Conservation (phyloP, 306 rosid genomes). For the Casuarina glauca region DNA sequence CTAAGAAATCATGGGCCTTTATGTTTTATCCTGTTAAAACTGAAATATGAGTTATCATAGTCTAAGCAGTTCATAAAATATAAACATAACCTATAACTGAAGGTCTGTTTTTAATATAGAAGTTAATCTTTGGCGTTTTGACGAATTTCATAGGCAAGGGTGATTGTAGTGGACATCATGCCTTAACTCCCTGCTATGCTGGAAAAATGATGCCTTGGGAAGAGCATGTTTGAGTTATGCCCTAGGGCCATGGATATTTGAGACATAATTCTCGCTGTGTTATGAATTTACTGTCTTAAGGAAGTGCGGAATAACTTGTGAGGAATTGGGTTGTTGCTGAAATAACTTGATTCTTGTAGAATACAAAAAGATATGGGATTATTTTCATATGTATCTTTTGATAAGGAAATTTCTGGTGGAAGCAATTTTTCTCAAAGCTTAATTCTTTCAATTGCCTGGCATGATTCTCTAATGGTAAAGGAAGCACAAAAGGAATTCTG, state of each 20-base stretch:
- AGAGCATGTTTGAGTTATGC: background rate
- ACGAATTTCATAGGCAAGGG: background rate
- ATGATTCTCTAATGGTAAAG: background rate
- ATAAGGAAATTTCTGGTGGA: background rate
- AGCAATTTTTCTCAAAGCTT: background rate
- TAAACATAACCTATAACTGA: background rate
- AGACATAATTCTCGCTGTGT: background rate
- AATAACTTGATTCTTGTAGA: background rate
- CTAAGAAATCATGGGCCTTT: background rate
- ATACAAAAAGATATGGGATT: background rate
- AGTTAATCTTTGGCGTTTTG: background rate
- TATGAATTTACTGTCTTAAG: background rate
- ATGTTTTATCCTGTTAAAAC: background rate
- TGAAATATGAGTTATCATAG: background rate
- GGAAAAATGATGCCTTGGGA: background rate
- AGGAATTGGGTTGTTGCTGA: background rate
- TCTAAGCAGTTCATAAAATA: background rate
- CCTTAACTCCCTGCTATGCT: background rate
- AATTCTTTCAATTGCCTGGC: background rate
- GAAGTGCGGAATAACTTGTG: background rate
- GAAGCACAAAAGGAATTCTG: conserved; percentile 3
- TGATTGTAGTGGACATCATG: background rate
- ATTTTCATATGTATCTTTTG: conserved; percentile 7
- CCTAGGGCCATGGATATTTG: background rate
- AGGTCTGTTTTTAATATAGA: background rate